Conservation (phyloP, 2,329 filamentous ascomycete species). For the Cladophialophora psammophila region DNA sequence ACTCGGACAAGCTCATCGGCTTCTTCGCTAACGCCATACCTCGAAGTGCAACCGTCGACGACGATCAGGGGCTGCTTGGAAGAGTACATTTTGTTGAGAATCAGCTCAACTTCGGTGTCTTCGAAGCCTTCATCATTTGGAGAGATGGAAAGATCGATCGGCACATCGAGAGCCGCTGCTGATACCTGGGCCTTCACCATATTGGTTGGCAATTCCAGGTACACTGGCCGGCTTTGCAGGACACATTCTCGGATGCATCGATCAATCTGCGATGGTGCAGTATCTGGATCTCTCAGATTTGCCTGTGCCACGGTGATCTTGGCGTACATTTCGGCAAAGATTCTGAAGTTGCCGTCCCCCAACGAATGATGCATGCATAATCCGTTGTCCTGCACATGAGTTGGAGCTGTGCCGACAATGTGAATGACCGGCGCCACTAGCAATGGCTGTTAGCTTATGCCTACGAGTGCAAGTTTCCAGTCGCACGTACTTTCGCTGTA, state of each 20-base stretch:
- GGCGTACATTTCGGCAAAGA: slow-evolving; percentile 59
- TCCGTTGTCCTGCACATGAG: slow-evolving; percentile 32
- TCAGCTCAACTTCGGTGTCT: slow-evolving; percentile 39
- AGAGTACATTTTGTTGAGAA: slow-evolving; percentile 52
- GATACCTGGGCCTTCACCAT: slow-evolving; percentile 38
- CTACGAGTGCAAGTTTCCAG: slow-evolving; percentile 53
- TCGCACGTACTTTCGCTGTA: slow-evolving; percentile 48
- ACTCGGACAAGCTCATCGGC: slow-evolving; percentile 53
- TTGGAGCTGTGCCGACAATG: slow-evolving; percentile 59
- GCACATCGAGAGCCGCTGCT: slow-evolving; percentile 26
- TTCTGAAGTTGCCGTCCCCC: slow-evolving; percentile 59
- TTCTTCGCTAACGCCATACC: slow-evolving; percentile 52
- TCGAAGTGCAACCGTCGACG: slow-evolving; percentile 60
- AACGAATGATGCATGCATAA: slow-evolving; percentile 46
- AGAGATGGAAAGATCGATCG: slow-evolving; percentile 36
- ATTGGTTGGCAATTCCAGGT: slow-evolving; percentile 60
- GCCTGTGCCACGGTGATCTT: slow-evolving; percentile 60
- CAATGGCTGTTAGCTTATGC: neutral
- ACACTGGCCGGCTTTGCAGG: slow-evolving; percentile 62
- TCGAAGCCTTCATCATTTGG: slow-evolving; percentile 40
- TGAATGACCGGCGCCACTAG: slow-evolving; percentile 62
- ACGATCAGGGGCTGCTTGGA: slow-evolving; percentile 60
- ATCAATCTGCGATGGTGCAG: slow-evolving; percentile 61
- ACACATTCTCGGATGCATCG: slow-evolving; percentile 59
- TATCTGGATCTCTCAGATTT: slow-evolving; percentile 55